Base-by-base conservation (phyloP, 208 protist species). In the Crithidia mellificae region DNA sequence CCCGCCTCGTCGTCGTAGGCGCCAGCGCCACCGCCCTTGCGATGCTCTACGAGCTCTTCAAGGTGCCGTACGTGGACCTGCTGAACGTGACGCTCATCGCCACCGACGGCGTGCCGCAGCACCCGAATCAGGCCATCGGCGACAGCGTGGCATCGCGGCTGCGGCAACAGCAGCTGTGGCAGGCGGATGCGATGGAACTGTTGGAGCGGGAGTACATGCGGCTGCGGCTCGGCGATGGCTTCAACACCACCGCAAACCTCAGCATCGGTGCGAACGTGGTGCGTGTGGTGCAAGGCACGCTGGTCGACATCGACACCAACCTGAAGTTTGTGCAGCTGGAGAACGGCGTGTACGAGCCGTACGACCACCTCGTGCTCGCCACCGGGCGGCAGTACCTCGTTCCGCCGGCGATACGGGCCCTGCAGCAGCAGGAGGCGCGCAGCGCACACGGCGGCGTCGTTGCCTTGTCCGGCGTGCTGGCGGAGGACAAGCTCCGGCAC, bases 301-400 rank as follows among this genome's bases (percentile, higher is more conserved):
- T 96, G 22, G 68, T 95, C 11, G 93, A 97, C 77, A 71, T 97
- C 6, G 91, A 97, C 62, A 93, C 85, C 36, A 74, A 58, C 15
- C 74, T 92, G 65, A 87, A 84, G 46, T 95, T 84, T 54, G 74
- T 97, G 20, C 74, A 78, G 38, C 64, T 93, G 20, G 92, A 97
- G 72, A 93, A 95, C 65, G 83, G 85, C 36, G 74, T 80, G 38
- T 93, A 89, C 50, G 90, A 95, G 70, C 87, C 91, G 25, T 97
- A 97, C 72, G 93, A 97, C 68, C 89, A 94, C 74, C 77, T 97
- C 14, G 66, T 97, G 39, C 74, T 97, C 14, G 84, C 86, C 25
- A 83, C 88, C n/a, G 91, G 91, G 0, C 72, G 92, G 54, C 91
- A 97, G 74, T 97, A 93, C 80, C 80, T 88, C 32, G 76, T 91